These are phyloP conservation scores for Gossypium raimondii DNA, from an alignment of 345 rosid species.

Conservation along the genomic window DNA sequence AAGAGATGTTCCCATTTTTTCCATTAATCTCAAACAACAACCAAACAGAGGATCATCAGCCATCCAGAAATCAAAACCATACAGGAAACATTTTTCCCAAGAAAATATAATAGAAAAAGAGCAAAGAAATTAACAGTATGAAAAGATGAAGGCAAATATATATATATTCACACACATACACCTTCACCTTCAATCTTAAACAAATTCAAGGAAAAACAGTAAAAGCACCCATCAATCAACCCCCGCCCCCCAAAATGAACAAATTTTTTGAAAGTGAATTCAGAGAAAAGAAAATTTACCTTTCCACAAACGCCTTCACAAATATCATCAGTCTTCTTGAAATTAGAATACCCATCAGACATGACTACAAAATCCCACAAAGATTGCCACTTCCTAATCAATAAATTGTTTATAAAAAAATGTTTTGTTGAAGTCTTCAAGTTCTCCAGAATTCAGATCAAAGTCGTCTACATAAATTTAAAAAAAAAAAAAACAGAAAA, in stretches of 20 bases:
- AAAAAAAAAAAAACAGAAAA: no score
- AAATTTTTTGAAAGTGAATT: background rate
- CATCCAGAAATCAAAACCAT: slow-evolving; percentile 4
- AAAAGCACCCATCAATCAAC: background rate
- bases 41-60: background rate
- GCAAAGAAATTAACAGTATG: no score
- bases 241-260: background rate
- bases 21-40: background rate
- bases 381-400: background rate
- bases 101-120: background rate
- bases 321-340: slow-evolving; percentile 84
- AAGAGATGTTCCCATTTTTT: background rate
- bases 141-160: no score
- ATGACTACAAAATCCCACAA: slow-evolving; percentile 1
- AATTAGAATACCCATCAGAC: slow-evolving; percentile 44
- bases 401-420: background rate
- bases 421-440: background rate
- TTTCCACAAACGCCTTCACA: slow-evolving; percentile 78
- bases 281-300: slow-evolving; percentile 34
- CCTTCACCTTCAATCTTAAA: no score
- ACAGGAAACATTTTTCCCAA: background rate
- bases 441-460: slow-evolving; percentile 30
- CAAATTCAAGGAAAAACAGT: background rate
- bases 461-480: background rate
- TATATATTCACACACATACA: no score